These are phyloP conservation scores for Oidiodendron maius DNA, from an alignment of 495 filamentous ascomycete genomes.

Conservation along the genomic window DNA sequence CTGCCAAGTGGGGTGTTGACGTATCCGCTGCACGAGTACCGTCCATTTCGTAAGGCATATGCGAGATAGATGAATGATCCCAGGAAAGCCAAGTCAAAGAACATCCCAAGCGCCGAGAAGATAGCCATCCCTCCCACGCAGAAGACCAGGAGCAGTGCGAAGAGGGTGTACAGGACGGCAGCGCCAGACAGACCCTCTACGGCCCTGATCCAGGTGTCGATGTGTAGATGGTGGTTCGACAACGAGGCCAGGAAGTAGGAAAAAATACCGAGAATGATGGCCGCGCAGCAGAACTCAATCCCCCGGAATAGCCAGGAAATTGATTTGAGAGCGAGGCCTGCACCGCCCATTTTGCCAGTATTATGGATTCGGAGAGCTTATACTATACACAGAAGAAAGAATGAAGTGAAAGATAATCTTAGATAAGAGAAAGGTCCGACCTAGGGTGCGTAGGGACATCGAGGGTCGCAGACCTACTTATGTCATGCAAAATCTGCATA, in stretches of 20 bases:
- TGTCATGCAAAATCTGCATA: no score
- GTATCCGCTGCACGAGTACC: constrained; percentile 50
- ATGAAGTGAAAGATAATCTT: no score
- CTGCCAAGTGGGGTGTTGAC: constrained; percentile 63
- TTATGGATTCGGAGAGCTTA: no score
- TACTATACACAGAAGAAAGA: no score
- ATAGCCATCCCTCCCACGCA: constrained; percentile 66
- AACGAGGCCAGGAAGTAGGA: constrained; percentile 67
- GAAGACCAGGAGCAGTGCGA: constrained; percentile 68
- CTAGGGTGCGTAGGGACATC: no score
- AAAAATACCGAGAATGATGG: constrained; percentile 72
- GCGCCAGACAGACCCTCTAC: constrained; percentile 77
- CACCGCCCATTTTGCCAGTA: constrained; percentile 37
- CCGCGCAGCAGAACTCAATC: constrained; percentile 66
- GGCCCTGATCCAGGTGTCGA: constrained; percentile 61
- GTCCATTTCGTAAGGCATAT: constrained; percentile 55
- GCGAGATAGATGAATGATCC: constrained; percentile 58
- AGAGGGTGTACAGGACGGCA: constrained; percentile 63
- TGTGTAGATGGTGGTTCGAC: constrained; percentile 47
- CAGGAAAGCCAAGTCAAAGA: constrained; percentile 55
- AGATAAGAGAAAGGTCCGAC: no score
- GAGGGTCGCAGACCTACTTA: no score
- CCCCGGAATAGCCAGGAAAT: constrained; percentile 57
- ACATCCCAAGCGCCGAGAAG: constrained; percentile 61
- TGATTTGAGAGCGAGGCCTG: constrained; percentile 54